Conservation (phyloP, 179 eudicot genomes). For the Patellifolia procumbens region DNA sequence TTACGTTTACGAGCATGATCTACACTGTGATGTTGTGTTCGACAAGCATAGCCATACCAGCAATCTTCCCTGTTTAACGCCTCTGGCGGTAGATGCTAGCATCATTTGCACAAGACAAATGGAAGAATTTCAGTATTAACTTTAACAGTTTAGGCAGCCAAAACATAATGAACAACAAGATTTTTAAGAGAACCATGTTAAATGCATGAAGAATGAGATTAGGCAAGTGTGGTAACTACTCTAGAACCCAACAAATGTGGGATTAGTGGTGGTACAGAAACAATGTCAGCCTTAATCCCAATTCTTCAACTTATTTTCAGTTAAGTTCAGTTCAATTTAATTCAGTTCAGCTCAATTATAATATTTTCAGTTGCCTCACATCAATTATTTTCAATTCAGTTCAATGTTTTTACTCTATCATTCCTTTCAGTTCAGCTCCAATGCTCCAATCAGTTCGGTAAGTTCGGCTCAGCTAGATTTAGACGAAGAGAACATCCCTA, state of each 20-base stretch:
- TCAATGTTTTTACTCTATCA: too few species aligned
- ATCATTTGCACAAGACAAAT: not conserved
- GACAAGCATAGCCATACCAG: conserved; percentile 90
- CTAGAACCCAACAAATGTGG: not conserved
- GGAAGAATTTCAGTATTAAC: not conserved
- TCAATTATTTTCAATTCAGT: too few species aligned
- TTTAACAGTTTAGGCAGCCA: not conserved
- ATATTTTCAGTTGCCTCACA: too few species aligned
- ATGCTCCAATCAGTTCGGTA: too few species aligned
- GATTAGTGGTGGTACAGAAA: not conserved
- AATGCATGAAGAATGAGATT: not conserved
- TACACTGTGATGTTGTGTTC: conserved; percentile 78
- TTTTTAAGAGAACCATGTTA: not conserved
- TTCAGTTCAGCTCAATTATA: too few species aligned
- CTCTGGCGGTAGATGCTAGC: conserved; percentile 64
- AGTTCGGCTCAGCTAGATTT: too few species aligned
- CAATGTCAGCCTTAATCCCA: not conserved
- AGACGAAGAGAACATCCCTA: too few species aligned
- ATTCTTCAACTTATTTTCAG: not conserved
- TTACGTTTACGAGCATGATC: conserved; percentile 81
- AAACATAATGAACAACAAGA: not conserved
- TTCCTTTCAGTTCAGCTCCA: too few species aligned
- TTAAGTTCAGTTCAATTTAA: too few species aligned
- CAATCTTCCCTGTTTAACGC: conserved; percentile 64
- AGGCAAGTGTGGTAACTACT: not conserved